These are phyloP conservation scores for Agrocybe chaxingu DNA, from an alignment of 768 basidiomycete species.

Conservation along the genomic window DNA sequence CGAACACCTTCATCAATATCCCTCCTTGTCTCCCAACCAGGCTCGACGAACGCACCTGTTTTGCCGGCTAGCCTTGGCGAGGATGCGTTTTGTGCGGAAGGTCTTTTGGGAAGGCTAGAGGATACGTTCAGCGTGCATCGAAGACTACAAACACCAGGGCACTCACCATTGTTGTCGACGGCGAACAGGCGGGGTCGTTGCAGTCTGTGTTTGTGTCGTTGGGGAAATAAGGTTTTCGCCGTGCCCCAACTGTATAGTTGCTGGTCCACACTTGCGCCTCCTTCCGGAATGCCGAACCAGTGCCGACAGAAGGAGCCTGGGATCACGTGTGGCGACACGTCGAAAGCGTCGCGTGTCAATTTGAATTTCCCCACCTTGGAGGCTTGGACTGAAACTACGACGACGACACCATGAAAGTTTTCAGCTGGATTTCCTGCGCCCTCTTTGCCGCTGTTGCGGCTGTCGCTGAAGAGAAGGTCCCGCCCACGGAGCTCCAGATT, in stretches of 20 bases:
- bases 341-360: not conserved
- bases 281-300: conserved; percentile 2
- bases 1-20: conserved; percentile 4
- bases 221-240: conserved; percentile 29
- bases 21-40: not conserved
- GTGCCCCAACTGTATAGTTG: conserved; percentile 34
- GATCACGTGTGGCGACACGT: conserved; percentile 13
- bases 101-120: conserved; percentile 96
- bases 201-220: conserved; percentile 19
- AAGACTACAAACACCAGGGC: conserved; percentile 3
- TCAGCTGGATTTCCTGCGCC: conserved; percentile 44
- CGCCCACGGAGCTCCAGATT: conserved; percentile 56
- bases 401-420: conserved; percentile 45
- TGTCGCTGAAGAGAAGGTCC: conserved; percentile 27
- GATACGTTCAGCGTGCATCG: conserved; percentile 8
- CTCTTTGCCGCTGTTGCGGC: conserved; percentile 45
- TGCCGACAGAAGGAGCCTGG: not conserved
- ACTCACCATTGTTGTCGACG: conserved; percentile 51
- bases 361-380: not conserved
- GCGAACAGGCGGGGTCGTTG: conserved; percentile 27
- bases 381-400: not conserved
- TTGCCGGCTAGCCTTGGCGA: conserved; percentile 94
- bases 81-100: conserved; percentile 94
- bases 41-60: conserved; percentile 66
- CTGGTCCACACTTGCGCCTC: conserved; percentile 3